phyloP scores from a whole-genome alignment of 2,329 filamentous ascomycete genomes.

The Acrocalymma vagum region DNA sequence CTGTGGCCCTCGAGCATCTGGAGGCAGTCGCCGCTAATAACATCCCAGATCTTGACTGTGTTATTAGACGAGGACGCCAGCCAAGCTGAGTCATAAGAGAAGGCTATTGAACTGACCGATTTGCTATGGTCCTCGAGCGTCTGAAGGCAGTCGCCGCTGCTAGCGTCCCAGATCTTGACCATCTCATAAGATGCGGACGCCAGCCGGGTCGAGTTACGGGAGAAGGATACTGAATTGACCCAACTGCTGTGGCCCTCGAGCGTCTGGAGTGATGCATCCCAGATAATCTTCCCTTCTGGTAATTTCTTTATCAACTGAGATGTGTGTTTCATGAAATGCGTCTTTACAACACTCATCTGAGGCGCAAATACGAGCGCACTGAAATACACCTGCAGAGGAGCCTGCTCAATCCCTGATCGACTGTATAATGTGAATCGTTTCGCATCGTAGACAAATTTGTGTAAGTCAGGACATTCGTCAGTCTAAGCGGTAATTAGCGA shows the following conservation, averaged over 20 bases:
- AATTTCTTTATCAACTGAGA: conserved; percentile 2
- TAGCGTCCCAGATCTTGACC: conserved; percentile 11
- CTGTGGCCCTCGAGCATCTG: no score
- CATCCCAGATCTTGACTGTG: conserved; percentile 28
- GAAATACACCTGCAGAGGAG: conserved; percentile 8
- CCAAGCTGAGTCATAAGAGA: conserved; percentile 22
- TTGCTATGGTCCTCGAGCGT: conserved; percentile 21
- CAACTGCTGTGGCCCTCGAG: no score
- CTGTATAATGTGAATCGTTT: conserved; percentile 5
- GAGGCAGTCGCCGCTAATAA: no score
- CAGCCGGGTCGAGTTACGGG: no score
- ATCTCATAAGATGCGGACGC: conserved; percentile 2
- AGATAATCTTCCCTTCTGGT: no score
- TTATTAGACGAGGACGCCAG: conserved; percentile 26
- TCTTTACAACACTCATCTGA: conserved; percentile 5
- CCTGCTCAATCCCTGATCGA: conserved; percentile 7
- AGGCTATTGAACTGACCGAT: conserved; percentile 21
- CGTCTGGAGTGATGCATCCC: no score
- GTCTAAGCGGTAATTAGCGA: background rate
- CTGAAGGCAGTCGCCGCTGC: conserved; percentile 10
- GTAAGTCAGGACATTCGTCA: background rate
- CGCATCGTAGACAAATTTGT: conserved; percentile 7
- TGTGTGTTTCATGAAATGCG: background rate
- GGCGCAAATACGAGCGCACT: conserved; percentile 11
- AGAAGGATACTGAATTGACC: no score